These are phyloP conservation scores for Acrocalymma vagum DNA, from an alignment of 2,329 filamentous ascomycete species.

Conservation along the genomic window DNA sequence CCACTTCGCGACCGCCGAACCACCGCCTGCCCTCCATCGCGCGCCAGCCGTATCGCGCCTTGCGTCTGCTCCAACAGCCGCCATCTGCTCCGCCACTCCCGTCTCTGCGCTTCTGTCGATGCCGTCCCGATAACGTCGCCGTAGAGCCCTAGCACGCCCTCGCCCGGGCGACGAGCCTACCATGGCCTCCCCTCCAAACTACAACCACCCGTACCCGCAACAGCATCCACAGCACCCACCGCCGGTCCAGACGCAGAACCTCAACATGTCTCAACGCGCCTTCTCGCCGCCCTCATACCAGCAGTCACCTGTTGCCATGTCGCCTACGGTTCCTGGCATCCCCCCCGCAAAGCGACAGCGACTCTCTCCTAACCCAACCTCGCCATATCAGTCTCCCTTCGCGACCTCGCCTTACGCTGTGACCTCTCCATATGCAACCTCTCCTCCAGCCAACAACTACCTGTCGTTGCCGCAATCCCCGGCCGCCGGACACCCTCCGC, in stretches of 20 bases:
- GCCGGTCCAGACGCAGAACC: constrained; percentile 50
- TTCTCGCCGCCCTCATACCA: constrained; percentile 46
- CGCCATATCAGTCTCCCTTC: constrained; percentile 52
- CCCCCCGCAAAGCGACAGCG: constrained; percentile 79
- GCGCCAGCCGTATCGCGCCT: constrained; percentile 3
- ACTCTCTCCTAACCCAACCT: constrained; percentile 72
- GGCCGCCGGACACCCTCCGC: constrained; percentile 36
- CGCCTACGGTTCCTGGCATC: constrained; percentile 56
- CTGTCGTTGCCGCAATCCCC: constrained; percentile 43
- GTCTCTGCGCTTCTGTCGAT: constrained; percentile 8
- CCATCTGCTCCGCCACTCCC: constrained; percentile 3
- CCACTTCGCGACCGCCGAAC: constrained; percentile 16
- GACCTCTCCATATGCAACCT: constrained; percentile 47
- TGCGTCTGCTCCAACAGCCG: background rate
- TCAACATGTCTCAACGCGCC: constrained; percentile 50
- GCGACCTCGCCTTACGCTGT: constrained; percentile 56
- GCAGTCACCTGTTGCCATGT: constrained; percentile 62
- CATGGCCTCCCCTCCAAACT: constrained; percentile 43
- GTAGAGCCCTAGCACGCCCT: constrained; percentile 29
- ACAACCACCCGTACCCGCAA: constrained; percentile 30
- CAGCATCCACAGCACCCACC: constrained; percentile 40
- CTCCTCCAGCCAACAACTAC: constrained; percentile 37
- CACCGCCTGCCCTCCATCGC: constrained; percentile 10
- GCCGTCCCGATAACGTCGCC: constrained; percentile 17
- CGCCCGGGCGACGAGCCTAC: constrained; percentile 33